These are phyloP conservation scores for Adansonia madagascariensis DNA, from an alignment of 441 rosid genomes.

Conservation along the genomic window DNA sequence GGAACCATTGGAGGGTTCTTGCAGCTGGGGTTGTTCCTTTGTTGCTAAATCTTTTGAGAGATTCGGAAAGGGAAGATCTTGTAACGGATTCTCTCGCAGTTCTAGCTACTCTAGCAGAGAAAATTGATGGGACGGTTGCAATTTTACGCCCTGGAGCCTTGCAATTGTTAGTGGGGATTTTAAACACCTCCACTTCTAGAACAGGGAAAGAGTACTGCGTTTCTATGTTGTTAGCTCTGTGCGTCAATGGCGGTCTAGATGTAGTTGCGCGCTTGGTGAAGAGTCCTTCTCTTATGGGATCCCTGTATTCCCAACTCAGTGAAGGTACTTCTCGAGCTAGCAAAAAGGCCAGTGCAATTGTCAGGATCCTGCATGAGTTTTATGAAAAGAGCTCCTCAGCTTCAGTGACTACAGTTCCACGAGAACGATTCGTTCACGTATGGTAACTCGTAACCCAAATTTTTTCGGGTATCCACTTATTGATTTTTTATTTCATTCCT, in stretches of 20 bases:
- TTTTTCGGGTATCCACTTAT: conserved; percentile 36
- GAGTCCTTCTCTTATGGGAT: conserved; percentile 60
- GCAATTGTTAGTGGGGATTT: conserved; percentile 42
- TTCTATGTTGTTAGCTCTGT: conserved; percentile 62
- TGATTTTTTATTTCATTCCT: neutral
- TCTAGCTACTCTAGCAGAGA: conserved; percentile 67
- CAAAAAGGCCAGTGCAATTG: conserved; percentile 72
- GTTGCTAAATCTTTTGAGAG: conserved; percentile 49
- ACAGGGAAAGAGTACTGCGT: conserved; percentile 68
- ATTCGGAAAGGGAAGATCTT: conserved; percentile 49
- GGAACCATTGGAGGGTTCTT: conserved; percentile 62
- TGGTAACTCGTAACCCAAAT: conserved; percentile 55
- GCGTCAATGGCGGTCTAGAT: conserved; percentile 65
- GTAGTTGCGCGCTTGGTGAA: conserved; percentile 54
- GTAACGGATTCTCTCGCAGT: conserved; percentile 63
- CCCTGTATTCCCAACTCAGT: conserved; percentile 63
- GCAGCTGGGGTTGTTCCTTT: conserved; percentile 58
- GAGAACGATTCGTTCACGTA: conserved; percentile 57
- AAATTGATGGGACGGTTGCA: conserved; percentile 58
- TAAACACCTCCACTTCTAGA: conserved; percentile 52
- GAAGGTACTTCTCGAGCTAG: conserved; percentile 71
- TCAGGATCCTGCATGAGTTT: conserved; percentile 68
- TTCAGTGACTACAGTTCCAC: conserved; percentile 40
- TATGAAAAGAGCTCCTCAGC: conserved; percentile 52
- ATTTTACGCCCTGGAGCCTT: conserved; percentile 53